Base-by-base conservation (phyloP, 805 yeast genomes). In the Yarrowia deformans region DNA sequence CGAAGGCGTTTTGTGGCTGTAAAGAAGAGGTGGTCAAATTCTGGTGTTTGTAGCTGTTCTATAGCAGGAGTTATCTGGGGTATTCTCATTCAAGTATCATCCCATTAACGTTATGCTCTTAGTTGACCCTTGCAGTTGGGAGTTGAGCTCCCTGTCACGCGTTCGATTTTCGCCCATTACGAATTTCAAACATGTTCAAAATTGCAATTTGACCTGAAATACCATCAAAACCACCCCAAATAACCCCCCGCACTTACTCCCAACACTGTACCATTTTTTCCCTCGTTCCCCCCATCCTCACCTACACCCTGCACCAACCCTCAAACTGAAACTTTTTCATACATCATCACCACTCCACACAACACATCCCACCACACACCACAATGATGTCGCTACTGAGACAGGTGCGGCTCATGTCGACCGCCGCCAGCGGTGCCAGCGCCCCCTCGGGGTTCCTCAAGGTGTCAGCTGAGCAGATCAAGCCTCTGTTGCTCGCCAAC, bases 401-500 rank as follows among this genome's bases (percentile, higher is more conserved):
- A 60, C 66, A 60, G 52, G 52, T 19, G 18, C 50, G 66, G 19
- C 66, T 45, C 52, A 43, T 60, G 66, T 60, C 66, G 66, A 34
- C 66, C 13, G 43, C 43, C 19, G 34, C 43, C 18, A 18, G 14
- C 34, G 35, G 35, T 14, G 42, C 52, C 18, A 16, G 14, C 34
- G 32, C 37, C 29, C 35, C 48, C 63, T 40, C 48, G 48, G 49
- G 39, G 39, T 60, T 60, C 52, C 66, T 60, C 66, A 60, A 60
- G 52, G 66, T 60, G 42, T 18, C 66, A 5, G 56, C 68, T 46
- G 56, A 63, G 46, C 56, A 63, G 68, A 19, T 63, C 46, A 40
- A 49, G 68, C 68, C 68, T 12, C 48, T 63, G 45, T 8, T 37
- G 45, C 56, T 63, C 39, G 55, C 68, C 56, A 48, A 49, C 66